These are phyloP conservation scores for Coemansia furcata DNA, from an alignment of 192 early-diverging fungal species.

Conservation along the genomic window DNA sequence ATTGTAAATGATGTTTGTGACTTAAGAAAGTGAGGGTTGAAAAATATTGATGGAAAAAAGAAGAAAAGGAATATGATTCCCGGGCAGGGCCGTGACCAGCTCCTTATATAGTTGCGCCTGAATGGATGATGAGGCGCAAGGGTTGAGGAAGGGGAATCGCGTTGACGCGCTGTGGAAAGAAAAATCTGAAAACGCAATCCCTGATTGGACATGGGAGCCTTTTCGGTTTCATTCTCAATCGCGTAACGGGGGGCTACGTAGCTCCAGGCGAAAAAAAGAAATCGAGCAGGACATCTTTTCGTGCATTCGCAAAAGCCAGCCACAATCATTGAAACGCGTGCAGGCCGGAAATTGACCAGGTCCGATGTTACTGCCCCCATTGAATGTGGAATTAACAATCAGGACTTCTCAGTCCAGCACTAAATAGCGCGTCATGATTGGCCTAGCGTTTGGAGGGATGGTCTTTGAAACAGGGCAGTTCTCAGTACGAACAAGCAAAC, in stretches of 20 bases:
- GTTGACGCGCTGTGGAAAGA: not conserved
- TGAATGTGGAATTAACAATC: not conserved
- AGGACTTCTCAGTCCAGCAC: not conserved
- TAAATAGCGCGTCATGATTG: slow-evolving; percentile 1
- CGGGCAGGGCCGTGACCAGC: not conserved
- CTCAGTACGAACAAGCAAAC: not conserved
- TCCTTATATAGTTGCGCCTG: not conserved
- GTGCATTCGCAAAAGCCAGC: not conserved
- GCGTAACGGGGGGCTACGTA: not conserved
- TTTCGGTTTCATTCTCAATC: slow-evolving; percentile 3
- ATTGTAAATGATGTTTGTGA: slow-evolving; percentile 1
- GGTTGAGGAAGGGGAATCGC: not conserved
- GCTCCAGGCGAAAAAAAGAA: slow-evolving; percentile 6
- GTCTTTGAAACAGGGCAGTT: not conserved
- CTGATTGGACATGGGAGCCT: slow-evolving; percentile 5
- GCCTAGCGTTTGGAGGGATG: not conserved
- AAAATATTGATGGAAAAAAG: not conserved
- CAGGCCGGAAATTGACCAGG: not conserved
- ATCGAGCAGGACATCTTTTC: slow-evolving; percentile 14
- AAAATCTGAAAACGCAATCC: slow-evolving; percentile 4
- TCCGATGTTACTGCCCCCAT: not conserved
- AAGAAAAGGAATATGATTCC: not conserved
- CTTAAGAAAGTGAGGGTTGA: not conserved
- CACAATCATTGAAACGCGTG: not conserved
- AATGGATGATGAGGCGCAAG: not conserved